phyloP scores from a whole-genome alignment of 1,284 basidiomycete species.

The Cutaneotrichosporon mucoides region DNA sequence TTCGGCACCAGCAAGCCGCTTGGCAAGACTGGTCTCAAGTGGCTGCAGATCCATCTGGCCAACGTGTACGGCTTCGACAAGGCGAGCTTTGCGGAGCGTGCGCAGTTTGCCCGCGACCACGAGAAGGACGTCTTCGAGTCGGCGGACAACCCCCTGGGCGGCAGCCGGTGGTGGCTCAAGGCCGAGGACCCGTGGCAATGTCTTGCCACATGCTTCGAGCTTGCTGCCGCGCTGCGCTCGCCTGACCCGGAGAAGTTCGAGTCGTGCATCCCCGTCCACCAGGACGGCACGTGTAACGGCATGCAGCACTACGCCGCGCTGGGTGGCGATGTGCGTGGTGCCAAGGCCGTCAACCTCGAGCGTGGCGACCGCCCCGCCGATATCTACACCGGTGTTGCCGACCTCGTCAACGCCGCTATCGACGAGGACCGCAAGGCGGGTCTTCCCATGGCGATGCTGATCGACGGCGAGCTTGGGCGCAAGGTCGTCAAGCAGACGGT shows the following conservation, averaged over 20 bases:
- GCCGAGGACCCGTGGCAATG: conserved; percentile 99
- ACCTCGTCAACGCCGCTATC: conserved; percentile 55
- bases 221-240: conserved; percentile 70
- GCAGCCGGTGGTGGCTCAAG: conserved; percentile 77
- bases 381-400: conserved; percentile 92
- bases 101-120: conserved; percentile 68
- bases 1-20: conserved; percentile 80
- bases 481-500: conserved; percentile 99
- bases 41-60: conserved; percentile 90
- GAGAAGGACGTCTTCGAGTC: conserved; percentile 77
- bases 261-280: conserved; percentile 85
- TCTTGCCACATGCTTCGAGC: conserved; percentile 85
- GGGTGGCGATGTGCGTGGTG: conserved; percentile 85
- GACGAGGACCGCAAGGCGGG: conserved; percentile 55
- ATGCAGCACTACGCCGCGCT: conserved; percentile 98
- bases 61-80: conserved; percentile 95
- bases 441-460: conserved; percentile 58
- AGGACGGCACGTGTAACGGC: conserved; percentile 98
- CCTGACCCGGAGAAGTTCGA: conserved; percentile 67
- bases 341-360: conserved; percentile 87
- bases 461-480: conserved; percentile 76
- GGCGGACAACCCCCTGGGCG: conserved; percentile 76
- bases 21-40: conserved; percentile 70
- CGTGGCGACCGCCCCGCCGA: conserved; percentile 85
- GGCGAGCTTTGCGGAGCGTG: conserved; percentile 87